Base-by-base conservation (phyloP, 140 eudicot genomes). In the Ambrosia hybrid region DNA sequence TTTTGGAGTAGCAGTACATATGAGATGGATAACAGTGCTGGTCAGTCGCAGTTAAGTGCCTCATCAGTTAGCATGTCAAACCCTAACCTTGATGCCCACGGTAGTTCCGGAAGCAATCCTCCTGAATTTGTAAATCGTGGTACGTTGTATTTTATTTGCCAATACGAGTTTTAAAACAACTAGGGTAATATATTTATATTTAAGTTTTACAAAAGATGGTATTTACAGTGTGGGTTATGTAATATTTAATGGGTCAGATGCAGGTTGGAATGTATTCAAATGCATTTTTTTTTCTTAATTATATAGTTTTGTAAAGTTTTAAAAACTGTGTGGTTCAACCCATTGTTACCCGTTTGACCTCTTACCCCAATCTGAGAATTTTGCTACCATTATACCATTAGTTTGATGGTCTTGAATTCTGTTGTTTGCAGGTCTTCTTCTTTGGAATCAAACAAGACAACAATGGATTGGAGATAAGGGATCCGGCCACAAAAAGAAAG, bases 361-460 rank as follows among this genome's bases (percentile, higher is more conserved):
- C 34, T 30, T 30, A 30, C 34, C 64, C 52, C 66, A 57, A 57
- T 61, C 7, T 10, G 41, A 37, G 9, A 37, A 61, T 61, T 61
- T 60, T 61, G 17, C 67, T 61, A 61, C 21, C 67, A 34, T 36
- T 61, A 34, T 26, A 13, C 21, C 67, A 34, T 36, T 61, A 34
- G 49, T 37, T 57, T 63, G 10, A 61, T 38, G 56, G 41, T 3
- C 26, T 41, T 71, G 78, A 52, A 11, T 21, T 8, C 17, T 75
- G 39, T 57, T 70, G 55, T 58, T 49, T 71, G 78, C 66, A 92
- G 98, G 99, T 37, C 82, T 84, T 64, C 89, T 88, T 81, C 90
- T 85, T 51, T 94, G 99, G 99, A 90, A 85, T 76, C 96, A 90
- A 55, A 81, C 93, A 57, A 83, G 99, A 81, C 96, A 86, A 80